Base-by-base conservation (phyloP, 805 yeast species). In the Saccharomycopsis microspora region DNA sequence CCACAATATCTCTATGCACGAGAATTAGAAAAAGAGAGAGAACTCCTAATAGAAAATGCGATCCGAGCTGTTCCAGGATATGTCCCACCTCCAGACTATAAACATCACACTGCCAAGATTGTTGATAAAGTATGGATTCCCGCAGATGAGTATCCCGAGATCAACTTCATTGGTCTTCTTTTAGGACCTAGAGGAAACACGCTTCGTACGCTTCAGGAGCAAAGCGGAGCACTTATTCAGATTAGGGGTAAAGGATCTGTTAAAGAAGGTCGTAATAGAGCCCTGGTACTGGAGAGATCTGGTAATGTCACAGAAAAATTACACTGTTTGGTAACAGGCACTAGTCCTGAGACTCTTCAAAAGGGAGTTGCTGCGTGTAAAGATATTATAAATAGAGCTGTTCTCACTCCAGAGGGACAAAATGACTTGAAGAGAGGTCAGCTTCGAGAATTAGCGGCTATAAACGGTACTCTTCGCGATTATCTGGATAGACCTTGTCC, bases 161-260 rank as follows among this genome's bases (percentile, higher is more conserved):
- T 93, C 56, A 93, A 93, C 64, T 90, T 90, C 60, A 85, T 93
- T 46, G 99, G 99, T 0, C 70, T 84, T 45, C 65, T 93, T 27
- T 64, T 93, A 44, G 99, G 99, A 0, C 98, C 99, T 33, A 80
- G 99, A 69, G 99, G 97, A 29, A 82, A 84, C 57, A 90, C 96
- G 0, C 65, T 90, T 56, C 76, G 85, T 51, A 76, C 78, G 56
- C 66, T 94, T 63, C 95, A 90, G 60, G 80, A 76, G 32, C 80
- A 82, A 44, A 82, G 95, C 38, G 53, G 53, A 11, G 96, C 97
- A 11, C 77, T 74, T 55, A 82, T 93, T 50, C 94, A 89, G 3
- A 85, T 93, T 44, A 72, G 99, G 56, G 99, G 99, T 31, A 80
- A 84, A 56, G 99, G 99, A 0, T 89, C 97, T 1, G 95, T 88